phyloP scores from a whole-genome alignment of 768 basidiomycete species.

The Austroboletus festivus region DNA sequence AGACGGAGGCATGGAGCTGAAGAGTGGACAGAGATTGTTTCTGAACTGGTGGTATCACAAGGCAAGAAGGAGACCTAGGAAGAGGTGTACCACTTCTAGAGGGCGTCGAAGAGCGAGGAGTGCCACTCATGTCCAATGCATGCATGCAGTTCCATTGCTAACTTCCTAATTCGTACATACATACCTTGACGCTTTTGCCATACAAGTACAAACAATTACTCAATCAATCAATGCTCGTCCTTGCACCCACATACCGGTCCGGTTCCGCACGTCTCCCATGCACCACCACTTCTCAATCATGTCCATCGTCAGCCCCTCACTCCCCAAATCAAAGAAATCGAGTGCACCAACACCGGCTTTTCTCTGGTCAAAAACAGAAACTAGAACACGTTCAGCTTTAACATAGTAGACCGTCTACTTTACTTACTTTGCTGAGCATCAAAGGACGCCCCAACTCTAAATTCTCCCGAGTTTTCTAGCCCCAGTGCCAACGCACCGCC shows the following conservation, averaged over 20 bases:
- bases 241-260: slow-evolving; percentile 72
- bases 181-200: no score
- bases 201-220: slow-evolving; percentile 19
- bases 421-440: slow-evolving; percentile 73
- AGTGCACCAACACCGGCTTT: slow-evolving; percentile 55
- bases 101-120: slow-evolving; percentile 30
- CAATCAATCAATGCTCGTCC: slow-evolving; percentile 36
- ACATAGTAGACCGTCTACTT: neutral
- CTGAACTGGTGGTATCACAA: slow-evolving; percentile 48
- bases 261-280: slow-evolving; percentile 67
- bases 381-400: slow-evolving; percentile 27
- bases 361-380: slow-evolving; percentile 43
- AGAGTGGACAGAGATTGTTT: slow-evolving; percentile 57
- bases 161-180: slow-evolving; percentile 7
- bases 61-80: slow-evolving; percentile 47
- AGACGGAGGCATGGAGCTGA: slow-evolving; percentile 44
- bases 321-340: slow-evolving; percentile 59
- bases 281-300: slow-evolving; percentile 92
- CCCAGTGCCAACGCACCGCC: slow-evolving; percentile 75
- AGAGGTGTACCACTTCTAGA: slow-evolving; percentile 38
- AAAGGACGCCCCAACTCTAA: slow-evolving; percentile 61
- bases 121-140: slow-evolving; percentile 23
- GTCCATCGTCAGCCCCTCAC: slow-evolving; percentile 38
- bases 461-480: slow-evolving; percentile 49
- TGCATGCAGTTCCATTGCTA: neutral